phyloP scores from a whole-genome alignment of 2,329 filamentous ascomycete genomes.

The Trichoderma hamatum region DNA sequence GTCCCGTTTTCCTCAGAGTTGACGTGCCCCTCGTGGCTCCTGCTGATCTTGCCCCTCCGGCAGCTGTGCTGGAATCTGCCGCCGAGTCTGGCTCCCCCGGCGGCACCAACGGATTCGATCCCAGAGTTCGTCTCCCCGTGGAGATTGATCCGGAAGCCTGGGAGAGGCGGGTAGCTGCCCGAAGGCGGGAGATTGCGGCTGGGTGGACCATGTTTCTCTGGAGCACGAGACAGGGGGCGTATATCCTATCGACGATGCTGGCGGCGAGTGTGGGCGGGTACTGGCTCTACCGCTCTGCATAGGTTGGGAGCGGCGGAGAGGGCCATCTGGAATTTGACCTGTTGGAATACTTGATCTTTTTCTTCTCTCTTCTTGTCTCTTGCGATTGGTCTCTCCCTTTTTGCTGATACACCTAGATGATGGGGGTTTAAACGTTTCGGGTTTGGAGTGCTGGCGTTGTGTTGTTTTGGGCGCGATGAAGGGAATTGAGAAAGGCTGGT shows the following conservation, averaged over 20 bases:
- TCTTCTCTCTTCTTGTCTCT: too few species aligned
- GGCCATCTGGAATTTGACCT: background rate
- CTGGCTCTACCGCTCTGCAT: constrained; percentile 42
- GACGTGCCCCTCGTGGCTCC: constrained; percentile 62
- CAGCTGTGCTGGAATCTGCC: background rate
- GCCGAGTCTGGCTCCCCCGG: constrained; percentile 30
- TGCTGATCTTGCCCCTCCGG: constrained; percentile 42
- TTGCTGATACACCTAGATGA: background rate
- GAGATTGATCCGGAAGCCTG: constrained; percentile 59
- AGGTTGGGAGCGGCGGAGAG: background rate
- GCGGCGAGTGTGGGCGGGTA: constrained; percentile 49
- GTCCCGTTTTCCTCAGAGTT: constrained; percentile 75
- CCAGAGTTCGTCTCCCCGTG: constrained; percentile 51
- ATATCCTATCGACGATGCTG: constrained; percentile 49
- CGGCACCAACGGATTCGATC: constrained; percentile 39
- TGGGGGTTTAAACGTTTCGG: background rate
- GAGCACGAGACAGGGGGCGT: constrained; percentile 55
- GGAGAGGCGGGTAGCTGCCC: constrained; percentile 52
- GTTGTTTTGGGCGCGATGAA: background rate
- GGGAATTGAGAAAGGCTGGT: background rate
- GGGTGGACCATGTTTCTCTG: constrained; percentile 60
- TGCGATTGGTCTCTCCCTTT: too few species aligned
- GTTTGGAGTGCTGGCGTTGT: background rate
- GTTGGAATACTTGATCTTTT: background rate
- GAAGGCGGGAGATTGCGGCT: constrained; percentile 51